phyloP scores from a whole-genome alignment of 306 rosid species.

The Dalbergia cochinchinensis region DNA sequence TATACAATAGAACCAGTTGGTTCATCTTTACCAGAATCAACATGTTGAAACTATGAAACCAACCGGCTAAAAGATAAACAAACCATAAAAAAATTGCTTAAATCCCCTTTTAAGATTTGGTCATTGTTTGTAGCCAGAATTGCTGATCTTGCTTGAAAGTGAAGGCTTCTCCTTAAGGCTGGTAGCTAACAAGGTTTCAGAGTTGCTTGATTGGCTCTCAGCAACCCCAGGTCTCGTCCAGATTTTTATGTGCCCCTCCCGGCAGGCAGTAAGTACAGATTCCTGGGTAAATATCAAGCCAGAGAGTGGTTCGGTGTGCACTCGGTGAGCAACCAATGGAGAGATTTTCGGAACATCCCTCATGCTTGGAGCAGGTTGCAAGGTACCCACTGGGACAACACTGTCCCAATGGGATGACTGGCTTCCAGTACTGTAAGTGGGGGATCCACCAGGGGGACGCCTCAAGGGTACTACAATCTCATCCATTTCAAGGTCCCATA shows the following conservation, averaged over 20 bases:
- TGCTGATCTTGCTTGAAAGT: constrained; percentile 62
- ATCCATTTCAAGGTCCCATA: constrained; percentile 93
- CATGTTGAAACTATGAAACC: constrained; percentile 54
- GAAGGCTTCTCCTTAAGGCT: constrained; percentile 76
- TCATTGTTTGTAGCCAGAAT: constrained; percentile 69
- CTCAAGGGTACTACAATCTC: constrained; percentile 92
- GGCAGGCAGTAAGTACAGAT: constrained; percentile 86
- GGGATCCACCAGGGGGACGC: constrained; percentile 95
- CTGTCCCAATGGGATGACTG: constrained; percentile 97
- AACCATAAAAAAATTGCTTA: constrained; percentile 51
- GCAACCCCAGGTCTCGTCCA: constrained; percentile 84
- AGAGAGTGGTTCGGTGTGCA: constrained; percentile 93
- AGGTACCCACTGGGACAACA: constrained; percentile 75
- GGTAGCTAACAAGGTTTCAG: constrained; percentile 60
- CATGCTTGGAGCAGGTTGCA: constrained; percentile 95
- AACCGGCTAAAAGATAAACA: constrained; percentile 53
- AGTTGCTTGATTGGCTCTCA: constrained; percentile 68
- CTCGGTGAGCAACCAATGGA: constrained; percentile 86
- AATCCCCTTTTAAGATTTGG: constrained; percentile 43
- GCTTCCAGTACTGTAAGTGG: constrained; percentile 88
- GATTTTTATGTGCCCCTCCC: constrained; percentile 90
- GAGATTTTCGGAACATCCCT: constrained; percentile 88
- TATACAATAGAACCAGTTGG: constrained; percentile 72
- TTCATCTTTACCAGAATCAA: constrained; percentile 48
- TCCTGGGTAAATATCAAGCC: constrained; percentile 86